Percentiles rank a stretch among this genome's conserved stretches.
These are phyloP conservation scores for Solanum pennellii DNA, from an alignment of 257 asterid genomes.

Conservation along the genomic window DNA sequence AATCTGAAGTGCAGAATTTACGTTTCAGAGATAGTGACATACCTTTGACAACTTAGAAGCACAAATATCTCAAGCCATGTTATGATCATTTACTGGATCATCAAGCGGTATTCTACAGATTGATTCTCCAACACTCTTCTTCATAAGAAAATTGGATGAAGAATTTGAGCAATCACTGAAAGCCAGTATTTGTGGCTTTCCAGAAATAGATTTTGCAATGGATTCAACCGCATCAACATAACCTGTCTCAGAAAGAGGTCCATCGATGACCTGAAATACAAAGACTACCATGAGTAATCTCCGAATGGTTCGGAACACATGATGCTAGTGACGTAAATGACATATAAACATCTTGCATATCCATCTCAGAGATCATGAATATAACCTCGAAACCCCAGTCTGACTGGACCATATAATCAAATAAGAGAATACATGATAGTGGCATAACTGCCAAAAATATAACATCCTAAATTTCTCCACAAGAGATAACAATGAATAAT, in stretches of 20 bases:
- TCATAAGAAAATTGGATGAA: constrained; percentile 9
- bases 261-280: constrained; percentile 53
- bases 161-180: constrained; percentile 36
- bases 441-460: background rate
- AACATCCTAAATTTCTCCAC: background rate
- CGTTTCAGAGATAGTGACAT: background rate
- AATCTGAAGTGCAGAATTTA: background rate
- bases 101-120: constrained; percentile 14
- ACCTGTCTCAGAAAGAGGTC: constrained; percentile 29
- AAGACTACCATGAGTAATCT: background rate
- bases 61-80: background rate
- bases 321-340: background rate
- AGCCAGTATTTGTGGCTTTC: constrained; percentile 44
- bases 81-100: background rate
- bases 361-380: background rate
- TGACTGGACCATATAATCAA: background rate
- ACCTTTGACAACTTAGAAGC: background rate
- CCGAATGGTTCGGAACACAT: background rate
- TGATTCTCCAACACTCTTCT: constrained; percentile 27
- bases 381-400: background rate
- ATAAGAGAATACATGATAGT: background rate
- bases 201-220: constrained; percentile 30
- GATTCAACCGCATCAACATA: constrained; percentile 30
- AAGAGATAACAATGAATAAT: background rate
- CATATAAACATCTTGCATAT: background rate